Percentiles rank a stretch among this genome's conserved stretches.
These are phyloP conservation scores for Kodamaea jinghongensis DNA, from an alignment of 805 yeast genomes.

Conservation along the genomic window DNA sequence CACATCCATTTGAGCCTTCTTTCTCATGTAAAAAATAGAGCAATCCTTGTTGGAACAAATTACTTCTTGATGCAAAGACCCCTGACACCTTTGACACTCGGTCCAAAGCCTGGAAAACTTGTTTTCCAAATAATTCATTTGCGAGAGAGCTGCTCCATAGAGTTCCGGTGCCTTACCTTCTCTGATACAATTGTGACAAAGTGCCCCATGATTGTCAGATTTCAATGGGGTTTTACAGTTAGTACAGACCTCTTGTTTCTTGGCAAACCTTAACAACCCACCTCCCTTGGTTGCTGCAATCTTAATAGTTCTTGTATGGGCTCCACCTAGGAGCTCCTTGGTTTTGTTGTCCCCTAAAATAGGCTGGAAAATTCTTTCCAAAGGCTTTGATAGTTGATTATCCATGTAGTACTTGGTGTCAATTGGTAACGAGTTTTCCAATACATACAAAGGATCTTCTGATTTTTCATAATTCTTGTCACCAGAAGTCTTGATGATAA, in stretches of 20 bases:
- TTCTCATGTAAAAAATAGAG: constrained; percentile 96
- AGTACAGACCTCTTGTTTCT: constrained; percentile 83
- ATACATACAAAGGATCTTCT: constrained; percentile 91
- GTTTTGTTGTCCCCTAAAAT: constrained; percentile 85
- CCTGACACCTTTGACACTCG: constrained; percentile 97
- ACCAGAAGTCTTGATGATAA: constrained; percentile 72
- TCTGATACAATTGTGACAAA: constrained; percentile 75
- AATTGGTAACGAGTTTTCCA: constrained; percentile 88
- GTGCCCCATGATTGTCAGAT: constrained; percentile 57
- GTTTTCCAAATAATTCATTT: constrained; percentile 74
- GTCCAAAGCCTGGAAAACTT: constrained; percentile 93
- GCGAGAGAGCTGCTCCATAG: constrained; percentile 77
- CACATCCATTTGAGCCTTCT: constrained; percentile 75
- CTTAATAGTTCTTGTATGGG: constrained; percentile 76
- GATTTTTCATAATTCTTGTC: constrained; percentile 93
- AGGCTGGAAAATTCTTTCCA: constrained; percentile 92
- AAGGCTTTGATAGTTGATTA: constrained; percentile 89
- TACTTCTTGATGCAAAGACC: constrained; percentile 93
- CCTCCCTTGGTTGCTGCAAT: constrained; percentile 77
- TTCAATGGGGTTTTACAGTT: constrained; percentile 82
- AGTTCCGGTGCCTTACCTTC: constrained; percentile 63
- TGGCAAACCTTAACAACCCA: constrained; percentile 89
- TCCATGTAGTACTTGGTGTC: constrained; percentile 93
- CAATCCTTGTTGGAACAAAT: constrained; percentile 94
- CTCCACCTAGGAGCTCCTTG: constrained; percentile 74